Conservation (phyloP, 2,329 filamentous ascomycete species). For the Penicillium italicum region DNA sequence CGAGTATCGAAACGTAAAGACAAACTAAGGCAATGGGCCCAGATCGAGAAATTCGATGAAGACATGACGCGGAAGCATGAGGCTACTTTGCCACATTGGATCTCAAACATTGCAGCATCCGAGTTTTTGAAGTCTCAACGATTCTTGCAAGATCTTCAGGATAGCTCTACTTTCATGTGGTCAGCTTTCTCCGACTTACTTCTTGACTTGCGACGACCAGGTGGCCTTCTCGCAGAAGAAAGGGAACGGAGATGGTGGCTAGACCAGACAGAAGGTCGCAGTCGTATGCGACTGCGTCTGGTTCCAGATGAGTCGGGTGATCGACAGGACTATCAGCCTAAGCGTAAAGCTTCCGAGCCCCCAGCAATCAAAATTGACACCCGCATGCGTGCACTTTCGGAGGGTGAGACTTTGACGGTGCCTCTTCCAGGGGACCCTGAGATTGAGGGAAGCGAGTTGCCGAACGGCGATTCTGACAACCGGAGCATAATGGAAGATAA, state of each 20-base stretch:
- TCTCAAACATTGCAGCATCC: constrained; percentile 89
- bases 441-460: constrained; percentile 28
- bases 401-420: constrained; percentile 42
- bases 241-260: constrained; percentile 76
- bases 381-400: constrained; percentile 38
- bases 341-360: constrained; percentile 63
- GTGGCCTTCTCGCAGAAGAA: constrained; percentile 70
- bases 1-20: constrained; percentile 75
- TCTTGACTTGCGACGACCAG: constrained; percentile 71
- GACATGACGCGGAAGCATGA: constrained; percentile 78
- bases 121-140: constrained; percentile 91
- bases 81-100: constrained; percentile 82
- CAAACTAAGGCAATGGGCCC: constrained; percentile 73
- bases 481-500: constrained; percentile 68
- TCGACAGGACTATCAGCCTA: constrained; percentile 77
- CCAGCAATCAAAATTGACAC: constrained; percentile 47
- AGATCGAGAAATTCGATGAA: constrained; percentile 64
- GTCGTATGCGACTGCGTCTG: constrained; percentile 86
- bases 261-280: constrained; percentile 90
- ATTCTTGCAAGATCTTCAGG: constrained; percentile 85
- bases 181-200: constrained; percentile 76
- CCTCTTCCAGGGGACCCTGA: constrained; percentile 36
- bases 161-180: constrained; percentile 74
- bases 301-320: constrained; percentile 70
- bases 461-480: constrained; percentile 35